Evolutionary conservation across 805 yeast species (phyloP).

Genomic region (Lachancea fermentati): DNA sequence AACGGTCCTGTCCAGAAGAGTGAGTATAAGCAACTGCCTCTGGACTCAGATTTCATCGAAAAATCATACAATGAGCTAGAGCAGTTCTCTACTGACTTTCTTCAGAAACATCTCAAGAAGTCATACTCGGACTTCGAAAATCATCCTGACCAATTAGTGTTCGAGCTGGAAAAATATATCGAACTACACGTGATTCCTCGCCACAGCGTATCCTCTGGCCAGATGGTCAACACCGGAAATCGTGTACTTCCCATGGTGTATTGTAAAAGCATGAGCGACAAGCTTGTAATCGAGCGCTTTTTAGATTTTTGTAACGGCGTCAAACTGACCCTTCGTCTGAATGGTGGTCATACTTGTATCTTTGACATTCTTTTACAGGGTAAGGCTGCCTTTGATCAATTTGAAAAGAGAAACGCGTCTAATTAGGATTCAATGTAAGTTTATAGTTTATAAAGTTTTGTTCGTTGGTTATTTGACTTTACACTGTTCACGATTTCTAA

Average conservation of each 20-base stretch:
- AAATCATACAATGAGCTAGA: conserved; percentile 42
- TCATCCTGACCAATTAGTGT: conserved; percentile 36
- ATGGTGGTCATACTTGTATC: conserved; percentile 54
- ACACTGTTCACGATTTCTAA: too few species aligned
- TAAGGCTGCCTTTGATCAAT: conserved; percentile 41
- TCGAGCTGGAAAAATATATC: conserved; percentile 36
- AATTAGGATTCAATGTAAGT: too few species aligned
- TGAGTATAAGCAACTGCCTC: conserved; percentile 45
- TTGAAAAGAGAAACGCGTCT: conserved; percentile 32
- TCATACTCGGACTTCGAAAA: conserved; percentile 36
- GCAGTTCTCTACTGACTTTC: conserved; percentile 15
- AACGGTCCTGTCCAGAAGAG: conserved; percentile 8
- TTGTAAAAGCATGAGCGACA: conserved; percentile 15
- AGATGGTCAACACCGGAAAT: background rate
- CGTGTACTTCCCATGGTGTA: conserved; percentile 9
- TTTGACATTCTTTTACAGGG: conserved; percentile 53
- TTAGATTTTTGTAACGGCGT: conserved; percentile 38
- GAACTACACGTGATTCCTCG: conserved; percentile 28
- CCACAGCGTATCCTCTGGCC: conserved; percentile 9
- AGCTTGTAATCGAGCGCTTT: conserved; percentile 25
- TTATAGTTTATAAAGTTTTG: too few species aligned
- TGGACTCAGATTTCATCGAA: conserved; percentile 47
- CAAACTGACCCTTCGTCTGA: conserved; percentile 40
- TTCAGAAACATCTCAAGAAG: conserved; percentile 21
- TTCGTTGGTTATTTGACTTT: too few species aligned